Evolutionary conservation across 352 stramenopile genomes (phyloP), one percentile per base, ranked within the genome.

Genomic region (Globisporangium paddicum): DNA sequence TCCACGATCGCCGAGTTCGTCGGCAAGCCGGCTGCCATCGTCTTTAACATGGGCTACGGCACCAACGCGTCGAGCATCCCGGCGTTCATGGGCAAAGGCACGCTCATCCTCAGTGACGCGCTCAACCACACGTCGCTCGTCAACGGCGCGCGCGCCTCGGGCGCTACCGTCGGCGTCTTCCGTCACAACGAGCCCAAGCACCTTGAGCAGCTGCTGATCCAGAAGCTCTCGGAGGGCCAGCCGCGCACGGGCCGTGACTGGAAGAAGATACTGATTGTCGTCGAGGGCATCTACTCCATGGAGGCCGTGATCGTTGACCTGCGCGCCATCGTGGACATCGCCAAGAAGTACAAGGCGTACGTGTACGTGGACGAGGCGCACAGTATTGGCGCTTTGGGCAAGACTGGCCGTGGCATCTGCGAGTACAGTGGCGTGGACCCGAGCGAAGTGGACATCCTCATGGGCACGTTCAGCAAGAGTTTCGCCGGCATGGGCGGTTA

Each of bases 91-190:
- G 73, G 79, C 45, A 78, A 82, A 42, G 89, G 91, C 37, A 86
- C 95, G 62, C 72, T 98, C 14, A 87, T 98, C 57, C 77, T 99
- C 32, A 96, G 79, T 63, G 96, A 99, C 71, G 89, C 87, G 50
- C 78, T 99, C 18, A 99, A 99, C 75, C 96, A 99, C 76, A 97
- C 92, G 14, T 98, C 88, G 30, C 98, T 99, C 66, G 95, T 99
- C 8, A 98, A 97, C 64, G 96, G 96, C 9, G 90, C 90, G 13
- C 72, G 95, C 23, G 80, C 86, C 3, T 96, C 80, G 7, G 93
- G 94, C 8, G 91, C 96, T 9, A 73, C 79, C 1, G 96, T 98
- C 64, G 76, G 86, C 11, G 92, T 96, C 13, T 99, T 99, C 72
- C 77, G 84, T 61, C 96, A 99, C 85, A 98, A 99, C 73, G 89